Base-by-base conservation (phyloP, 2,329 filamentous ascomycete species). In the Botryotinia narcissicola region DNA sequence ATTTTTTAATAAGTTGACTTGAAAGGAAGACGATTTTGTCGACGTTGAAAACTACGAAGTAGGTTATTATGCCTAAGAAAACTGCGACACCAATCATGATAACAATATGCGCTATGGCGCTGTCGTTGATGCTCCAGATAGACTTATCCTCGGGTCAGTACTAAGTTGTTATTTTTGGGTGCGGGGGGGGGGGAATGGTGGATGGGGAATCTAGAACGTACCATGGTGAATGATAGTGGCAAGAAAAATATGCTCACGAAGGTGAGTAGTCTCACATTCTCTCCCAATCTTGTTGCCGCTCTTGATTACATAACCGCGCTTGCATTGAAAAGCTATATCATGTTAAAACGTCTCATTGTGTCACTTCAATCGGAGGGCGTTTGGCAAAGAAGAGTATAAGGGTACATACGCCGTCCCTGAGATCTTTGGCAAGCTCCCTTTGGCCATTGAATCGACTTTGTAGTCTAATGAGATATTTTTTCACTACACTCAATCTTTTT, bases 401-500 rank as follows among this genome's bases (percentile, higher is more conserved):
- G 4, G 25, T 25, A 60, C 59, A 37, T 37, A 37, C 59, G 5
- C 32, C 32, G 9, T 60, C 59, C 25, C 32, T 10, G 3, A 60
- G 32, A 1, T 35, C 59, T 3, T 35, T 60, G 2, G 32, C 12
- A 14, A 60, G 20, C 22, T 61, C 59, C 1, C 32, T 32, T 0
- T 37, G 59, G 8, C 14, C 32, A 0, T 3, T 61, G 22, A 61
- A 61, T 37, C 59, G 59, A 35, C 2, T 10, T 22, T 3, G 6
- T n/a, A n/a, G n/a, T n/a, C n/a, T n/a, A n/a, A n/a, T 8, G 10
- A 61, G 32, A 37, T 61, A 32, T 20, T 61, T 32, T 3, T 25
- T 35, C 0, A 37, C 22, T 10, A 25, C 22, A 37, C 32, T 12
- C 1, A 37, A 37, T 2, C 0, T 1, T 3, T 1, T 37, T 25